Base-by-base conservation (phyloP, 441 rosid species). In the Corymbia calophylla region DNA sequence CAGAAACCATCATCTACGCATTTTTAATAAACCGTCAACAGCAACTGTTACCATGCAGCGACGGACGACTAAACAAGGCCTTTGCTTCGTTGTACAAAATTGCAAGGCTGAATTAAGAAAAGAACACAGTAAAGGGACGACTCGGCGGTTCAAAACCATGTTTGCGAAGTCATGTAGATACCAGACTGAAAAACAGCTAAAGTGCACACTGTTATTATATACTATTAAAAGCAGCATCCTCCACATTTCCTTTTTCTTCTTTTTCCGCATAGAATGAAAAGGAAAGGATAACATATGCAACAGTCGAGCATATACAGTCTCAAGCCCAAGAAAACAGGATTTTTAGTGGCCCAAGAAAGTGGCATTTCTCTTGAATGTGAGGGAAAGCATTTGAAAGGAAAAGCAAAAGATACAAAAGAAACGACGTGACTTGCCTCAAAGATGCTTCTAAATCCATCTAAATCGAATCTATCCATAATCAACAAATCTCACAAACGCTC, bases 271-370 rank as follows among this genome's bases (percentile, higher is more conserved):
- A 84, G 35, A 21, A 77, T 5, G 68, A 23, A n/a, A 68, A 87
- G 73, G 88, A 70, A 91, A 68, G 88, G 35, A 54, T 13, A 44
- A 77, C 27, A 54, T 14, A 66, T 44, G 88, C 55, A 87, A 53
- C 84, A 86, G 91, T 90, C 51, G 87, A 90, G 88, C 53, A 53
- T 27, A 85, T 77, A 62, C 49, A 60, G 73, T 87, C 91, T 47
- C 88, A 81, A 85, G 87, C 49, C 89, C 68, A 91, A 81, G 91
- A 86, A 91, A 89, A 84, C 88, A 90, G 88, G 90, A 88, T 88
- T 16, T 89, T 25, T 53, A 58, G 55, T 49, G 93, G 89, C 90
- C 92, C 92, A 35, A 15, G 80, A 23, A 58, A 80, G 31, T n/a
- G 56, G 87, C 49, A 27, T 47, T 62, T 51, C 53, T 88, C 81